Percentiles rank a stretch among this genome's conserved stretches.
phyloP scores from a whole-genome alignment of 2,329 filamentous ascomycete genomes.

The Xylaria sp. region DNA sequence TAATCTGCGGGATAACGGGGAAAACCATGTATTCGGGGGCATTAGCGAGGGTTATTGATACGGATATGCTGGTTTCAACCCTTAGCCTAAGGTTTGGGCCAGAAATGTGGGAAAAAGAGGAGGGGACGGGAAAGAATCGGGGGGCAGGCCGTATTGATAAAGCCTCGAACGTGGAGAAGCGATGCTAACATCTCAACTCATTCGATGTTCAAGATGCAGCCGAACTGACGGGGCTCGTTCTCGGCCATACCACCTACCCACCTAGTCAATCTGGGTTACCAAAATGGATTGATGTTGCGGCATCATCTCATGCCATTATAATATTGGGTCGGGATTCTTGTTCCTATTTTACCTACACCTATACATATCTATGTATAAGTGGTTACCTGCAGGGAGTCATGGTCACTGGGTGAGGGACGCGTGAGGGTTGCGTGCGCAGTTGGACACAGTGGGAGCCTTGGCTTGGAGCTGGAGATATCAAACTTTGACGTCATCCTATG shows the following conservation, averaged over 20 bases:
- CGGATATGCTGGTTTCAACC: background rate
- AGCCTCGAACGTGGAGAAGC: background rate
- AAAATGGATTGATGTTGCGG: conserved; percentile 3
- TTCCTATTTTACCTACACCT: no score
- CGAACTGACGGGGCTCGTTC: background rate
- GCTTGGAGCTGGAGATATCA: background rate
- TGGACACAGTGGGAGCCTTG: conserved; percentile 7
- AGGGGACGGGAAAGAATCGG: background rate
- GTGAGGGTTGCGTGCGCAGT: background rate
- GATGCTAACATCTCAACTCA: background rate
- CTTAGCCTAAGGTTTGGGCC: background rate
- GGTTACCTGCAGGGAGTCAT: background rate
- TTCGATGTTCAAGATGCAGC: background rate
- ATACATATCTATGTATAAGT: no score
- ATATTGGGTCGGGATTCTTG: background rate
- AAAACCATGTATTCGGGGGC: background rate
- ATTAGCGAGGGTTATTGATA: background rate
- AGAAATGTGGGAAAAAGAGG: background rate
- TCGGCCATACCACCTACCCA: background rate
- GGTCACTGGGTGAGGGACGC: conserved; percentile 9
- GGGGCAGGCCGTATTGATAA: conserved; percentile 2
- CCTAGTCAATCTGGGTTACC: background rate
- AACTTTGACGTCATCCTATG: conserved; percentile 20
- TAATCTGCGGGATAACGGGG: background rate
- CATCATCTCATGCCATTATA: background rate